Conservation (phyloP, 1,284 basidiomycete species). For the Pulveroboletus sp. region DNA sequence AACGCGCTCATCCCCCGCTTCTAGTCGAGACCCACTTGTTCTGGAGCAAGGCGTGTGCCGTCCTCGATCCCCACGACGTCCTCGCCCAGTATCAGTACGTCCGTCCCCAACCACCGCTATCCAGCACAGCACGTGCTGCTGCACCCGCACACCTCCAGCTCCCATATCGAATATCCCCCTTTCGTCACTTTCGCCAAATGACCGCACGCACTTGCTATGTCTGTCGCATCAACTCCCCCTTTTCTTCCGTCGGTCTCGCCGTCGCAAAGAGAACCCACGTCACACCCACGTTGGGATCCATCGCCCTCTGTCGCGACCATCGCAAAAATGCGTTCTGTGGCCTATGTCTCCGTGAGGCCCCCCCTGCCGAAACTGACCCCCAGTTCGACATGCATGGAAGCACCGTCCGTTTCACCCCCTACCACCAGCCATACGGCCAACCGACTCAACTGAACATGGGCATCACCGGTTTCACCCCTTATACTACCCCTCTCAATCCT, state of each 20-base stretch:
- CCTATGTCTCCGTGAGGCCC: slow-evolving; percentile 61
- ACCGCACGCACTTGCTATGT: slow-evolving; percentile 49
- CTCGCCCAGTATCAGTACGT: slow-evolving; percentile 36
- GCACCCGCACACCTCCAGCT: slow-evolving; percentile 19
- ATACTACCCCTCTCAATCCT: slow-evolving; percentile 24
- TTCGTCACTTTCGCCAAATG: slow-evolving; percentile 44
- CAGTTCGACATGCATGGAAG: slow-evolving; percentile 35
- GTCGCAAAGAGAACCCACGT: slow-evolving; percentile 42
- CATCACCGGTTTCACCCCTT: slow-evolving; percentile 26
- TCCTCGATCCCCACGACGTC: slow-evolving; percentile 43
- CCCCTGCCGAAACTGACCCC: slow-evolving; percentile 40
- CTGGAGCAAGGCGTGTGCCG: slow-evolving; percentile 44
- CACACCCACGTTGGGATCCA: slow-evolving; percentile 42
- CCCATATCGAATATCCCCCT: slow-evolving; percentile 35
- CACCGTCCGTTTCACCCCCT: slow-evolving; percentile 31
- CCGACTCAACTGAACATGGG: slow-evolving; percentile 21
- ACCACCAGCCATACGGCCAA: slow-evolving; percentile 31
- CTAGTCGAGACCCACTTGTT: slow-evolving; percentile 47
- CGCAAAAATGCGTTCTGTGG: slow-evolving; percentile 59
- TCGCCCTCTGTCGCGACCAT: slow-evolving; percentile 63
- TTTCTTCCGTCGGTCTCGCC: slow-evolving; percentile 45
- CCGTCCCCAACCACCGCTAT: slow-evolving; percentile 25
- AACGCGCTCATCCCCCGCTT: slow-evolving; percentile 8
- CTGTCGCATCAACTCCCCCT: slow-evolving; percentile 66
- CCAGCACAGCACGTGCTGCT: slow-evolving; percentile 19